Conservation (phyloP, 306 rosid species). For the Betula pendula region DNA sequence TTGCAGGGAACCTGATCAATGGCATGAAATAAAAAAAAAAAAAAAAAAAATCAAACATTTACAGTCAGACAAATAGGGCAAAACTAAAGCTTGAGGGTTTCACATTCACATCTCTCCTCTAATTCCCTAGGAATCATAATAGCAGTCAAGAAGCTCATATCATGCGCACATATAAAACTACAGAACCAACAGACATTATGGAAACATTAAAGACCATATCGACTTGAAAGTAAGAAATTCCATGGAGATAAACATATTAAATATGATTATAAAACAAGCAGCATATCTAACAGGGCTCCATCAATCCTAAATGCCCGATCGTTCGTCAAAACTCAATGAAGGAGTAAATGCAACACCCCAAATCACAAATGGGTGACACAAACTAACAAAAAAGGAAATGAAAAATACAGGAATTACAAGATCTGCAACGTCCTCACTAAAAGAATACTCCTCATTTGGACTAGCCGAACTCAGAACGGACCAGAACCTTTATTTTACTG, state of each 20-base stretch:
- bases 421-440: slow-evolving; percentile 45
- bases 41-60: not conserved
- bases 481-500: slow-evolving; percentile 48
- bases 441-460: slow-evolving; percentile 32
- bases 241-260: slow-evolving; percentile 32
- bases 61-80: not conserved
- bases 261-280: slow-evolving; percentile 38
- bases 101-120: not conserved
- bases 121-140: not conserved
- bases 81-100: not conserved
- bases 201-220: not conserved
- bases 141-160: not conserved
- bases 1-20: no score
- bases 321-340: slow-evolving; percentile 19
- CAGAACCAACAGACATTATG: not conserved
- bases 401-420: slow-evolving; percentile 43
- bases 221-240: slow-evolving; percentile 7
- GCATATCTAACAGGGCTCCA: slow-evolving; percentile 30
- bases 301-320: slow-evolving; percentile 33
- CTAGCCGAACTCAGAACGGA: slow-evolving; percentile 46
- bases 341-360: slow-evolving; percentile 34
- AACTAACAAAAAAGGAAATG: slow-evolving; percentile 18
- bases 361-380: slow-evolving; percentile 25
- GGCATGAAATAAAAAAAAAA: no score
- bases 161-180: not conserved